Percentiles rank a stretch among this genome's conserved stretches.
Conservation (phyloP, 768 basidiomycete genomes). For the Xerocomus potaroensis region DNA sequence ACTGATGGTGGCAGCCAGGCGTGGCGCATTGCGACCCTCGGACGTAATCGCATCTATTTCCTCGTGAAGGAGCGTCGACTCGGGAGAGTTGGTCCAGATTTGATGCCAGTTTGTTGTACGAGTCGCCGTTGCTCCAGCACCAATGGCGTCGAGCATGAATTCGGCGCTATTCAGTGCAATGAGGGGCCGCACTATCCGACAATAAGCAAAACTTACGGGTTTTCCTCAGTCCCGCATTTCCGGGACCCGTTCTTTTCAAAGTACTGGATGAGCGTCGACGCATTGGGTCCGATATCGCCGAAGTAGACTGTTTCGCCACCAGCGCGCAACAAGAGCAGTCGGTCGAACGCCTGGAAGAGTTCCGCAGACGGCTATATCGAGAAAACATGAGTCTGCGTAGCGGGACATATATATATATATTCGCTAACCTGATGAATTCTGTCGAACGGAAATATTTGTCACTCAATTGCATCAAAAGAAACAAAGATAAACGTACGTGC, state of each 20-base stretch:
- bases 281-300: conserved; percentile 62
- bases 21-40: conserved; percentile 41
- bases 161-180: conserved; percentile 40
- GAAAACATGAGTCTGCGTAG: conserved; percentile 6
- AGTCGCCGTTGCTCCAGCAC: conserved; percentile 63
- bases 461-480: not conserved
- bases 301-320: conserved; percentile 72
- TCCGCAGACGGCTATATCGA: conserved; percentile 66
- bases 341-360: conserved; percentile 78
- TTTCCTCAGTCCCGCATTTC: conserved; percentile 59
- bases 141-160: conserved; percentile 68
- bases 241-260: conserved; percentile 69
- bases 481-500: conserved; percentile 51
- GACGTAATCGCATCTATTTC: conserved; percentile 46
- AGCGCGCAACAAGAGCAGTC: conserved; percentile 67
- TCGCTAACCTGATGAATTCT: conserved; percentile 43
- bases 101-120: conserved; percentile 55
- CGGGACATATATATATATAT: too few relatives aligned
- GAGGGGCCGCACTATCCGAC: conserved; percentile 41
- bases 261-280: conserved; percentile 64
- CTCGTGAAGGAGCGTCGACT: conserved; percentile 32
- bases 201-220: conserved; percentile 47
- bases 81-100: conserved; percentile 51
- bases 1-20: conserved; percentile 34
- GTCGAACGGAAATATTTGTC: too few relatives aligned